These are phyloP conservation scores for Colletotrichum sp. DNA, from an alignment of 2,329 filamentous ascomycete genomes.

Conservation along the genomic window DNA sequence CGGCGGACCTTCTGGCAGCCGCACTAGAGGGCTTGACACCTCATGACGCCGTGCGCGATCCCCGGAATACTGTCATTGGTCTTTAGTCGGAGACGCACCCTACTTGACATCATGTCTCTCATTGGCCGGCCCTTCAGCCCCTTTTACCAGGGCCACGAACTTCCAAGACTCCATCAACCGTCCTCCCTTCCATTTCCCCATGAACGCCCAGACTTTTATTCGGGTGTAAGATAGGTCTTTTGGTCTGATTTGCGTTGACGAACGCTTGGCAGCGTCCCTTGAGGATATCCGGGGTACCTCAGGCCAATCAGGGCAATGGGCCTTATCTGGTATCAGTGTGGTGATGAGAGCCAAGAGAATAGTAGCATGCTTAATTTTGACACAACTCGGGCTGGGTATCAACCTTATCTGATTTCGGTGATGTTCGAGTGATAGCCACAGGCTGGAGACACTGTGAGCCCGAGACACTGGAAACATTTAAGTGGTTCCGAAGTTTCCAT, in stretches of 20 bases:
- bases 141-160: not conserved
- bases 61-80: not conserved
- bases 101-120: not conserved
- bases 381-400: not conserved
- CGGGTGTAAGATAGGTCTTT: not conserved
- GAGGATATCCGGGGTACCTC: not conserved
- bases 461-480: not conserved
- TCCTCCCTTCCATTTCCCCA: not conserved
- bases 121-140: not conserved
- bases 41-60: not conserved
- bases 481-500: not conserved
- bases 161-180: not conserved
- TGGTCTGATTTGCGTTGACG: not conserved
- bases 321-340: not conserved
- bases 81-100: not conserved
- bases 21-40: not conserved
- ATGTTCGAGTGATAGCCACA: not conserved
- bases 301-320: not conserved
- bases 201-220: not conserved
- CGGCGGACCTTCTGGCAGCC: not conserved
- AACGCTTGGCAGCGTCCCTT: not conserved
- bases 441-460: not conserved
- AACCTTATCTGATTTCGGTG: constrained; percentile 1
- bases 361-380: not conserved
- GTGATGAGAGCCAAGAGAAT: constrained; percentile 1